Percentiles rank a stretch among this genome's conserved stretches.
These are phyloP conservation scores for Porpolomopsis calyptriformis DNA, from an alignment of 768 basidiomycete genomes.

Conservation along the genomic window DNA sequence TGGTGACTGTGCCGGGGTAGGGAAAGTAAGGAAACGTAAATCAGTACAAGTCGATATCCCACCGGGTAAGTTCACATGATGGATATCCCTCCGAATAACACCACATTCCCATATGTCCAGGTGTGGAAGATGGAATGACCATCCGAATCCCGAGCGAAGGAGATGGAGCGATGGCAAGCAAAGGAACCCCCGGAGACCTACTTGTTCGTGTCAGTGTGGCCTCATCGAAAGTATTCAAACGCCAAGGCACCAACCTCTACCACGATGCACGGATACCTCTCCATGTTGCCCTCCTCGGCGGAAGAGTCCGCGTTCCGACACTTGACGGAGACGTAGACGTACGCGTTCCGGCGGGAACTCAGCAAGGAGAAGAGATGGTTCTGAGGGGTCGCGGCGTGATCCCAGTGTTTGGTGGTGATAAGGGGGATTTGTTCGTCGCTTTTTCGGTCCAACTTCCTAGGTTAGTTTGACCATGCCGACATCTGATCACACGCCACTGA, in stretches of 20 bases:
- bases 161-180: constrained; percentile 72
- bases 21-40: constrained; percentile 75
- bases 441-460: constrained; percentile 86
- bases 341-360: constrained; percentile 83
- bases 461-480: constrained; percentile 34
- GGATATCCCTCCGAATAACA: background rate
- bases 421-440: constrained; percentile 80
- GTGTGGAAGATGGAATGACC: constrained; percentile 92
- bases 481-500: background rate
- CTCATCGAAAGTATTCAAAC: constrained; percentile 72
- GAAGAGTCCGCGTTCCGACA: constrained; percentile 84
- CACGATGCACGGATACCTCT: constrained; percentile 85
- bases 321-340: constrained; percentile 94
- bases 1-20: constrained; percentile 71
- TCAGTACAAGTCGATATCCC: constrained; percentile 75
- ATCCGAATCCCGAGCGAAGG: constrained; percentile 73
- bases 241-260: constrained; percentile 87
- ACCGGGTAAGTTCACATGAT: constrained; percentile 46
- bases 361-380: constrained; percentile 96
- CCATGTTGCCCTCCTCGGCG: constrained; percentile 88
- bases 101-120: constrained; percentile 26
- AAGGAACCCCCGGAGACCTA: constrained; percentile 75
- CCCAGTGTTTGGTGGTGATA: constrained; percentile 45
- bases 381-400: constrained; percentile 78
- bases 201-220: constrained; percentile 78